phyloP scores from a whole-genome alignment of 1,139 yeast species.

The Meyerozyma smithsonii region DNA sequence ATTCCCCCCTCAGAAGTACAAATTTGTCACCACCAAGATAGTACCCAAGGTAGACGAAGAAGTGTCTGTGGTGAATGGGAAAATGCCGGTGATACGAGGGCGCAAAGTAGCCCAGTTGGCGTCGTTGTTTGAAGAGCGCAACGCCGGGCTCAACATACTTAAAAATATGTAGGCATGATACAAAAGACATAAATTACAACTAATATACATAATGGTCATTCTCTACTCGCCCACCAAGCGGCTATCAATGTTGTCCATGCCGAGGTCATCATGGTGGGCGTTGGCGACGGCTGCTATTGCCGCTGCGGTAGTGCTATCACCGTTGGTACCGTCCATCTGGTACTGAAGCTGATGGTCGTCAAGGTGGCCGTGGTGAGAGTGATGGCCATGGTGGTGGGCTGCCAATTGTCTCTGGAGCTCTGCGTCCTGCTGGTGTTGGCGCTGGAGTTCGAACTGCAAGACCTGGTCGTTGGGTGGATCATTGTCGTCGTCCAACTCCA shows the following conservation, averaged over 20 bases:
- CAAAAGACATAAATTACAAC: constrained; percentile 3
- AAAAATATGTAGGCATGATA: constrained; percentile 23
- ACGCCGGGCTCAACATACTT: constrained; percentile 47
- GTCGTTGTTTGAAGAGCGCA: constrained; percentile 51
- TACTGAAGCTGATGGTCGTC: constrained; percentile 12
- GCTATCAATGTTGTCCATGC: constrained; percentile 46
- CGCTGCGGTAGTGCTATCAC: constrained; percentile 32
- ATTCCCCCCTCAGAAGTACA: constrained; percentile 39
- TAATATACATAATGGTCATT: constrained; percentile 1
- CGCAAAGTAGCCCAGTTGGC: constrained; percentile 54
- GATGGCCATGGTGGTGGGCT: constrained; percentile 24
- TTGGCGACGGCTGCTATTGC: constrained; percentile 43
- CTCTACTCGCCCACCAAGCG: constrained; percentile 41
- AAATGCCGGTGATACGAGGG: constrained; percentile 48
- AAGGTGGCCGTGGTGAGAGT: constrained; percentile 10
- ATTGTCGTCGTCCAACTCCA: constrained; percentile 26
- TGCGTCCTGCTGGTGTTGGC: constrained; percentile 21
- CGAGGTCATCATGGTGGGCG: constrained; percentile 29
- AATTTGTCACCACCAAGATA: constrained; percentile 14
- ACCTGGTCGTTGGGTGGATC: constrained; percentile 23
- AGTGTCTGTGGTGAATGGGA: constrained; percentile 12
- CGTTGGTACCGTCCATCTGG: constrained; percentile 16
- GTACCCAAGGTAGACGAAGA: constrained; percentile 2
- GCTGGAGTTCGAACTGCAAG: constrained; percentile 20
- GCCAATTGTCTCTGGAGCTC: constrained; percentile 36